Evolutionary conservation across 495 filamentous ascomycete genomes (phyloP).

Genomic region (Aspergillus affinis): DNA sequence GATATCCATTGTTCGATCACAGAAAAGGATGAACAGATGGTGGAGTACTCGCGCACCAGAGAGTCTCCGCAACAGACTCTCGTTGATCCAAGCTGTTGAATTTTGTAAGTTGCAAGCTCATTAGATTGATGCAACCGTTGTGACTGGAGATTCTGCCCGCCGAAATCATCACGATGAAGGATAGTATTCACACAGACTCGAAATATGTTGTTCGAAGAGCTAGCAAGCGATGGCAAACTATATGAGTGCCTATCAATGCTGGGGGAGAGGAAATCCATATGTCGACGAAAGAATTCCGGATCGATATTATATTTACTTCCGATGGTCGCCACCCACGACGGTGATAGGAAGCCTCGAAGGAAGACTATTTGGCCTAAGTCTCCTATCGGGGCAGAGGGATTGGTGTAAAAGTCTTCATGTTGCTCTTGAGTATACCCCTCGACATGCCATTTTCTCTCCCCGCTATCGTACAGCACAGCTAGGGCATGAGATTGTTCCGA

Average conservation of each 20-base stretch:
- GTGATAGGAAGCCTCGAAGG: constrained; percentile 7
- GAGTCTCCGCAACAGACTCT: constrained; percentile 6
- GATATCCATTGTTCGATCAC: constrained; percentile 10
- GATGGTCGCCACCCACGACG: not conserved
- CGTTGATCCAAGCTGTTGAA: constrained; percentile 3
- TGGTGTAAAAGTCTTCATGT: not conserved
- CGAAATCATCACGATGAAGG: constrained; percentile 4
- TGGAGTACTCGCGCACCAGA: constrained; percentile 8
- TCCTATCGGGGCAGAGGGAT: not conserved
- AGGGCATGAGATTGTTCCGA: not conserved
- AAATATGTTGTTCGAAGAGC: constrained; percentile 3
- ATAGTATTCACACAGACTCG: constrained; percentile 3
- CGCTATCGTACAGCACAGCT: not conserved
- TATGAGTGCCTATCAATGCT: constrained; percentile 1
- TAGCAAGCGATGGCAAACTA: constrained; percentile 4
- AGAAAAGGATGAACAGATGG: not conserved
- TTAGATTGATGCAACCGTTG: not conserved
- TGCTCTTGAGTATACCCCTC: not conserved
- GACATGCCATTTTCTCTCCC: not conserved
- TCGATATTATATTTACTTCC: constrained; percentile 9
- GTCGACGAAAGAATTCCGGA: constrained; percentile 4
- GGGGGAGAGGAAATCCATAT: constrained; percentile 2
- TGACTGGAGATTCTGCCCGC: constrained; percentile 4
- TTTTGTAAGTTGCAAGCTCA: constrained; percentile 2
- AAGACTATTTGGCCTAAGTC: not conserved